A percentile compares a stretch with the other conserved stretches of the same genome.
phyloP scores from a whole-genome alignment of 75 land plant species.

The Pseudotsuga menziesii region DNA sequence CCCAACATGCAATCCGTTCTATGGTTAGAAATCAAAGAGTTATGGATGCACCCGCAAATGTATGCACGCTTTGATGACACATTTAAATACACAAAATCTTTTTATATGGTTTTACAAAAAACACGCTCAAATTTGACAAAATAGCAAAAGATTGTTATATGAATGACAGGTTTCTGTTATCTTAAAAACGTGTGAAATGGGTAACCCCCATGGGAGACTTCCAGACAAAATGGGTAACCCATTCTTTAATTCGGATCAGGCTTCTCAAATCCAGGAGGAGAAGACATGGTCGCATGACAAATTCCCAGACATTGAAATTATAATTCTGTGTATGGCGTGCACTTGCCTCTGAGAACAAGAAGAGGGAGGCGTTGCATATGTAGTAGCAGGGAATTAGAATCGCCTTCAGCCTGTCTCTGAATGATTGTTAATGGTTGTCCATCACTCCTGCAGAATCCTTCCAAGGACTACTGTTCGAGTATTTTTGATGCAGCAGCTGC shows the following conservation, averaged over 20 bases:
- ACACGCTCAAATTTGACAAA: too few relatives aligned
- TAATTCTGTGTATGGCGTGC: constrained; percentile 21
- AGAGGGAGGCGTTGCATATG: constrained; percentile 20
- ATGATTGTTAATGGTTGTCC: constrained; percentile 10
- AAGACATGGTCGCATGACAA: constrained; percentile 37
- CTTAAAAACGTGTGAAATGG: too few relatives aligned
- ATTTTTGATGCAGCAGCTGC: constrained; percentile 18
- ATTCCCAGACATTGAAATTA: constrained; percentile 34
- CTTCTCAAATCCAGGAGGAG: constrained; percentile 29
- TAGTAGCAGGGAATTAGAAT: constrained; percentile 42
- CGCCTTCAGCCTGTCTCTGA: constrained; percentile 35
- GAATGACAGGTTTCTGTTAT: too few relatives aligned
- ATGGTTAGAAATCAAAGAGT: too few relatives aligned
- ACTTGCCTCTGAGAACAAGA: constrained; percentile 24
- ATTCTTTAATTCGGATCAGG: constrained; percentile 10
- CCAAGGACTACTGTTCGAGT: constrained; percentile 25
- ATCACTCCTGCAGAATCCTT: constrained; percentile 17
- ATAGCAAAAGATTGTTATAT: too few relatives aligned
- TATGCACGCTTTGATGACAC: too few relatives aligned
- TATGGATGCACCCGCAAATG: too few relatives aligned
- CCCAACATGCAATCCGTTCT: too few relatives aligned
- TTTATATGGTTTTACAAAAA: too few relatives aligned
- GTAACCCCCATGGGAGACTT: too few relatives aligned
- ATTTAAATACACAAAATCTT: too few relatives aligned
- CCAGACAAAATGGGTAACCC: too few relatives aligned